phyloP scores from a whole-genome alignment of 345 rosid genomes.

The Anacardium occidentale region DNA sequence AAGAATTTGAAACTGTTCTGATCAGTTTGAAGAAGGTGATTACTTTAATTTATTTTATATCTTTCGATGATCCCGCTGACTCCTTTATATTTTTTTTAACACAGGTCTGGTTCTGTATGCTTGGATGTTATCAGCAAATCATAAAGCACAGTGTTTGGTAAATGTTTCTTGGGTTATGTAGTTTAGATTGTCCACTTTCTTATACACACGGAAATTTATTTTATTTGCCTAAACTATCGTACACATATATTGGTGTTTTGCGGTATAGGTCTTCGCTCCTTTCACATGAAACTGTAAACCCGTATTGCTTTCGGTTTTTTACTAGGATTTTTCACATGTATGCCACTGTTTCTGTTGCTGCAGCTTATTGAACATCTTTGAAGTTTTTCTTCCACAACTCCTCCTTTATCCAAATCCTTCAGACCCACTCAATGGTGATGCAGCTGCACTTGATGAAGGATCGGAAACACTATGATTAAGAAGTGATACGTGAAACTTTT shows the following conservation, averaged over 20 bases:
- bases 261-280: neutral
- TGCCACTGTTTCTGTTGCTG: slow-evolving; percentile 21
- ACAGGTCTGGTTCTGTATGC: slow-evolving; percentile 74
- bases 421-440: slow-evolving; percentile 70
- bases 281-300: neutral
- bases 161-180: neutral
- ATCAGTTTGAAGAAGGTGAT: neutral
- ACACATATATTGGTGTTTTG: neutral
- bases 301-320: neutral
- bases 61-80: neutral
- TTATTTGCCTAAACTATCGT: neutral
- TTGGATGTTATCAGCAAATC: slow-evolving; percentile 74
- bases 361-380: slow-evolving; percentile 73
- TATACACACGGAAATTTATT: neutral
- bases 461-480: slow-evolving; percentile 54
- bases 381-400: slow-evolving; percentile 69
- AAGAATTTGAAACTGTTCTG: neutral
- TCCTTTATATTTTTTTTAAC: slow-evolving; percentile 12
- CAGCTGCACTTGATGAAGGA: slow-evolving; percentile 77
- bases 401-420: slow-evolving; percentile 72
- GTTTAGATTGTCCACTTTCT: neutral
- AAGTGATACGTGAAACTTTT: slow-evolving; percentile 55
- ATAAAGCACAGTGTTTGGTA: slow-evolving; percentile 85
- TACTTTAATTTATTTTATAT: neutral
- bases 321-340: neutral